Conservation (phyloP, 306 rosid genomes). For the Prunus salicina region DNA sequence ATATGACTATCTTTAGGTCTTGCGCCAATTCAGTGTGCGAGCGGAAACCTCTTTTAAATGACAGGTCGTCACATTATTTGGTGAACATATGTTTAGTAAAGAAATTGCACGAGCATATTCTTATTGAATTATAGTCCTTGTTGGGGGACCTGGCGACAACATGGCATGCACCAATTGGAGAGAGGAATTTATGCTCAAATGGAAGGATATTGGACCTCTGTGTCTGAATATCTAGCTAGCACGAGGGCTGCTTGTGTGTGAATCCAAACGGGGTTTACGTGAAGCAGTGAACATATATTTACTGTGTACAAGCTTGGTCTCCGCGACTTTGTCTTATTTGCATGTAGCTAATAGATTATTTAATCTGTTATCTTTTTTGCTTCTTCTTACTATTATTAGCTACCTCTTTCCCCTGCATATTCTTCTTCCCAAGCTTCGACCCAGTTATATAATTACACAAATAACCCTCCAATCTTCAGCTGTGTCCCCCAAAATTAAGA, state of each 20-base stretch:
- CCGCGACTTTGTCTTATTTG: conserved; percentile 1
- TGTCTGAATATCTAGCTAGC: conserved; percentile 18
- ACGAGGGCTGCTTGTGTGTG: conserved; percentile 16
- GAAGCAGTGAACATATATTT: not conserved
- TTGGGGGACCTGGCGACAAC: conserved; percentile 5
- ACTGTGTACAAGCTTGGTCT: not conserved
- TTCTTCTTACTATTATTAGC: not conserved
- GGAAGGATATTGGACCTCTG: not conserved
- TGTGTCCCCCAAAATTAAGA: not conserved
- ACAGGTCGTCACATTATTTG: not conserved
- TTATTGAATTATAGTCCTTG: not conserved
- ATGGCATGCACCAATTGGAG: conserved; percentile 9
- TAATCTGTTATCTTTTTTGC: not conserved
- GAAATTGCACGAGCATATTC: not conserved
- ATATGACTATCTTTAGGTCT: not conserved
- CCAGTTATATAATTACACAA: not conserved
- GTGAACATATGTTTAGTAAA: not conserved
- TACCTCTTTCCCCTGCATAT: too few relatives aligned
- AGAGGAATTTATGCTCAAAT: not conserved
- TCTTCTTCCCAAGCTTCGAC: not conserved
- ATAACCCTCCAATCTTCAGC: not conserved
- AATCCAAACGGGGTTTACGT: conserved; percentile 9
- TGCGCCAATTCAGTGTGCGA: not conserved
- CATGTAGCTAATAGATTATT: not conserved
- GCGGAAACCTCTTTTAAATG: not conserved